These are phyloP conservation scores for Oenanthe javanica DNA, from an alignment of 140 eudicot genomes.

Conservation along the genomic window DNA sequence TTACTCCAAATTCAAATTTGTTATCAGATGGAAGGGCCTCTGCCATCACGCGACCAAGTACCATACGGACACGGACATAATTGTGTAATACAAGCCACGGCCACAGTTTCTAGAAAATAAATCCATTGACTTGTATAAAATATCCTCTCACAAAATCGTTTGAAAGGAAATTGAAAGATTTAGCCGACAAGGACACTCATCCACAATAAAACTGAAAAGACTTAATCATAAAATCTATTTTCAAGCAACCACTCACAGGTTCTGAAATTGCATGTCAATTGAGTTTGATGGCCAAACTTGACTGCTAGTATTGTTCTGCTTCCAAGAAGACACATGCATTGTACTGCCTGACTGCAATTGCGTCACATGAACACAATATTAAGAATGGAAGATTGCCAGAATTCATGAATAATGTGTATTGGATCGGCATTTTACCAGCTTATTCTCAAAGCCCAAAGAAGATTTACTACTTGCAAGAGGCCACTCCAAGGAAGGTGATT, in stretches of 20 bases:
- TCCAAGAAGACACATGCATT: conserved; percentile 38
- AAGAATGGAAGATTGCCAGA: neutral
- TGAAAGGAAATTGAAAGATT: neutral
- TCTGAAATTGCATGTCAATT: conserved; percentile 55
- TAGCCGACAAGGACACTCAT: neutral
- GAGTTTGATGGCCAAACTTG: conserved; percentile 43
- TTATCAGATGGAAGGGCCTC: neutral
- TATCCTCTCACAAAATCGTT: neutral
- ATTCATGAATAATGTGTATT: neutral
- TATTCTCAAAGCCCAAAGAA: conserved; percentile 24
- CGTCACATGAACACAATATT: neutral
- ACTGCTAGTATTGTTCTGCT: conserved; percentile 34
- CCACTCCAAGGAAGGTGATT: conserved; percentile 28
- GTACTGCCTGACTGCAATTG: conserved; percentile 32
- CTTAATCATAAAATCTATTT: neutral
- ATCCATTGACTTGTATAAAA: neutral
- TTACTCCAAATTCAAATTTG: neutral
- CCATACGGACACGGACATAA: neutral
- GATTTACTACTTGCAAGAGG: conserved; percentile 31
- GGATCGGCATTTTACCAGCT: conserved; percentile 37
- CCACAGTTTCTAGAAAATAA: neutral
- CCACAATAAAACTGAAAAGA: neutral
- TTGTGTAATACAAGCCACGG: neutral
- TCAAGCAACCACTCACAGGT: conserved; percentile 56
- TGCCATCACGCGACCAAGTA: neutral